Evolutionary conservation across 495 filamentous ascomycete species (phyloP).

Genomic region (Apiosordaria backusii): DNA sequence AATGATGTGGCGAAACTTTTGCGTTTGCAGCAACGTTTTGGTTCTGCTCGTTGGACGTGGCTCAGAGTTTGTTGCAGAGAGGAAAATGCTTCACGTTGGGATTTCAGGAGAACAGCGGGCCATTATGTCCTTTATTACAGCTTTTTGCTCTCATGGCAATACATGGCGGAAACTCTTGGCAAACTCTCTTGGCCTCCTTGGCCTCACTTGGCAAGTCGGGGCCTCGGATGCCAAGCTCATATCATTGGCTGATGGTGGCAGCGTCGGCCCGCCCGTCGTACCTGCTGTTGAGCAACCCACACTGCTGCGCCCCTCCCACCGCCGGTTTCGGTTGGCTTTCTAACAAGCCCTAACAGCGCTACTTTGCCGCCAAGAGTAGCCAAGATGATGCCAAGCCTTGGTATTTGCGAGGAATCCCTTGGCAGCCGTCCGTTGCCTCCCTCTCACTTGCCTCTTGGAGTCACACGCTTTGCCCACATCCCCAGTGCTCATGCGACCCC

Average conservation of each 20-base stretch:
- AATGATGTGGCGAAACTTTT: not conserved
- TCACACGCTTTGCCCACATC: constrained; percentile 25
- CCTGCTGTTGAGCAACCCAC: constrained; percentile 15
- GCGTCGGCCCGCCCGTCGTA: constrained; percentile 23
- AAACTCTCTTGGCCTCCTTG: constrained; percentile 32
- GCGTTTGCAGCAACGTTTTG: not conserved
- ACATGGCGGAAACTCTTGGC: constrained; percentile 48
- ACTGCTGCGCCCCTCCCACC: not conserved
- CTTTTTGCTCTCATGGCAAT: constrained; percentile 40
- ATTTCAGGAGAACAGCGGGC: constrained; percentile 35
- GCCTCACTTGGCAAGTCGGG: constrained; percentile 40
- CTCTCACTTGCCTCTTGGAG: constrained; percentile 20
- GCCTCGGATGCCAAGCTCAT: constrained; percentile 26
- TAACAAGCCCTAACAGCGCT: constrained; percentile 22
- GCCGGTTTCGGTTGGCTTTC: not conserved
- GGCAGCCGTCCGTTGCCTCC: constrained; percentile 25
- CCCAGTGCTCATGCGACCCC: constrained; percentile 7
- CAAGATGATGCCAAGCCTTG: constrained; percentile 37
- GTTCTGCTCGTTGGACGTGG: not conserved
- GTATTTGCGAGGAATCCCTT: constrained; percentile 30
- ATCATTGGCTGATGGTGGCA: constrained; percentile 26
- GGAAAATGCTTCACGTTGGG: constrained; percentile 36
- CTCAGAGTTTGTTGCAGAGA: constrained; percentile 19
- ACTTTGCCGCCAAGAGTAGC: constrained; percentile 25
- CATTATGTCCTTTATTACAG: constrained; percentile 46